These are phyloP conservation scores for Diaporthe velutina DNA, from an alignment of 2,329 filamentous ascomycete genomes.

Conservation along the genomic window DNA sequence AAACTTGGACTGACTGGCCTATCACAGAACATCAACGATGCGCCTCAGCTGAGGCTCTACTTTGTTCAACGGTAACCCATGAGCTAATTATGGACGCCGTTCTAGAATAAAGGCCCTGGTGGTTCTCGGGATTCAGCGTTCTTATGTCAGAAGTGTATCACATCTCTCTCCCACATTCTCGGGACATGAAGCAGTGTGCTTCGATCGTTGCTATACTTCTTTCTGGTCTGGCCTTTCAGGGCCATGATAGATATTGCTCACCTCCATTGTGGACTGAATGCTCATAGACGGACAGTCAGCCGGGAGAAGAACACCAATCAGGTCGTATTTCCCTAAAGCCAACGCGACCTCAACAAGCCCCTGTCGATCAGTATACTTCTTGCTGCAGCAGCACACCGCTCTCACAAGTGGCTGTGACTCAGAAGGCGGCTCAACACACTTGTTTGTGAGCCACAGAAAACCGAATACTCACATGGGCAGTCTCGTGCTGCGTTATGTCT, in stretches of 20 bases:
- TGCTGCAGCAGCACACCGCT: constrained; percentile 10
- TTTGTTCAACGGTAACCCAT: constrained; percentile 2
- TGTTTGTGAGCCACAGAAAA: background rate
- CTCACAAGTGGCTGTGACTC: background rate
- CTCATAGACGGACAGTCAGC: background rate
- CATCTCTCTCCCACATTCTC: background rate
- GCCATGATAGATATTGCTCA: background rate
- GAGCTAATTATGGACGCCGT: constrained; percentile 32
- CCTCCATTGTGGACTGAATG: background rate
- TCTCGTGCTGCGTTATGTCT: constrained; percentile 45
- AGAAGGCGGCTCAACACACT: background rate
- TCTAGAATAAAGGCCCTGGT: constrained; percentile 9
- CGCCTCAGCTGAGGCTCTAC: constrained; percentile 38
- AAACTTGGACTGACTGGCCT: constrained; percentile 20
- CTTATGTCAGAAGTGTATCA: constrained; percentile 24
- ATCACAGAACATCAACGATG: constrained; percentile 32
- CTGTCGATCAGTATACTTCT: constrained; percentile 8
- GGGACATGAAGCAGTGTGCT: constrained; percentile 3
- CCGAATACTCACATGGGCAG: background rate
- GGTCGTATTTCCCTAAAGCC: background rate
- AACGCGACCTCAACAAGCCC: background rate
- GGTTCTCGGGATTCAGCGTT: constrained; percentile 10
- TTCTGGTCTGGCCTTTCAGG: background rate
- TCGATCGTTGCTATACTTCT: background rate
- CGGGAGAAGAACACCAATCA: background rate